A percentile compares a stretch with the other conserved stretches of the same genome.
phyloP scores from a whole-genome alignment of 1,139 yeast genomes.

The Candida sp. region DNA sequence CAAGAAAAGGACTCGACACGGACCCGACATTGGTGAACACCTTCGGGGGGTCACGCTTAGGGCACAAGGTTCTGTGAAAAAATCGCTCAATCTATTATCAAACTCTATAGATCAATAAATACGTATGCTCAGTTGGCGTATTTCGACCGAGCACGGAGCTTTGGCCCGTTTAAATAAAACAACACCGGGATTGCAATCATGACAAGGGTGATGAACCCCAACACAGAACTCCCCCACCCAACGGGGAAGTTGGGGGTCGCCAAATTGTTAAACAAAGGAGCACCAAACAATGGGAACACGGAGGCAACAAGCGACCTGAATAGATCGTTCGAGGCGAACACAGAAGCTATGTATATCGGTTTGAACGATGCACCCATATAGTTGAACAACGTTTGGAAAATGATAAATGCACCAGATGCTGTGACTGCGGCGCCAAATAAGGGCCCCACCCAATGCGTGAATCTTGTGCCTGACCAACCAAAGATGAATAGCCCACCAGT shows the following conservation, averaged over 20 bases:
- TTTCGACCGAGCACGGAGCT: slow-evolving; percentile 50
- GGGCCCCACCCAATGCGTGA: slow-evolving; percentile 37
- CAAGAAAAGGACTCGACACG: no score
- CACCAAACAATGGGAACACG: slow-evolving; percentile 35
- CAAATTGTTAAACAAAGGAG: slow-evolving; percentile 49
- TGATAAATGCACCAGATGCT: slow-evolving; percentile 32
- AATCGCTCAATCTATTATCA: no score
- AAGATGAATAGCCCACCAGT: slow-evolving; percentile 36
- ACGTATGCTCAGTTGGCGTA: no score
- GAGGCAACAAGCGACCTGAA: slow-evolving; percentile 32
- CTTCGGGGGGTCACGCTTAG: no score
- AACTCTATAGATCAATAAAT: no score
- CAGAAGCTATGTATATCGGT: slow-evolving; percentile 33
- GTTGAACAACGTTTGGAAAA: slow-evolving; percentile 40
- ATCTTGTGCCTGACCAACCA: slow-evolving; percentile 33
- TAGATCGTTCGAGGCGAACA: slow-evolving; percentile 33
- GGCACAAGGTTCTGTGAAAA: no score
- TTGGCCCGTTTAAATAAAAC: slow-evolving; percentile 31
- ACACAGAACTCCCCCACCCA: slow-evolving; percentile 69
- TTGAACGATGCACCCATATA: slow-evolving; percentile 67
- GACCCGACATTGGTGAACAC: no score
- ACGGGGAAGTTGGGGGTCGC: slow-evolving; percentile 38
- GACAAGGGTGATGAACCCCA: slow-evolving; percentile 58
- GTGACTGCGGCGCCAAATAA: slow-evolving; percentile 32
- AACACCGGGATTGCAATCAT: slow-evolving; percentile 72